Base-by-base conservation (phyloP, 2,329 filamentous ascomycete genomes). In the Ophiosphaerella herpotricha region DNA sequence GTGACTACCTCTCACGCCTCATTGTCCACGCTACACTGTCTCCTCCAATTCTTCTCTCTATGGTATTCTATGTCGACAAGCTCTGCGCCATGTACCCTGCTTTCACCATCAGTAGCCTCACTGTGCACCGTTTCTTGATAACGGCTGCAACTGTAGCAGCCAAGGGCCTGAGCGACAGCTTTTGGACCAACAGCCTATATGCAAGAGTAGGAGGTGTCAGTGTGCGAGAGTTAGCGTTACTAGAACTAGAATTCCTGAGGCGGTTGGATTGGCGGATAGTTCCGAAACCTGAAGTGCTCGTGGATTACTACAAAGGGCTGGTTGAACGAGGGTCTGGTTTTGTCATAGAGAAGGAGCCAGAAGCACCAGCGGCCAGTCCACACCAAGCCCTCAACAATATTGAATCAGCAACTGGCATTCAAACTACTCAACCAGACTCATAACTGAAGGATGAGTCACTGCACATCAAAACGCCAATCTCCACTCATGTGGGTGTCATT, bases 51-150 rank as follows among this genome's bases (percentile, higher is more conserved):
- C 81, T 99, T n/a, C 84, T 99, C 32, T 94, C 92, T 62, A 97
- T 99, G 91, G 94, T 99, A 49, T 99, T 95, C 71, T 99, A 97
- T 68, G 97, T 99, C 66, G 94, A 99, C 75, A 87, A 91, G 29
- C 82, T 99, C 18, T 99, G 93, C 74, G 87, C 90, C 9, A 80
- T 96, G 51, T 99, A 97, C 71, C 89, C 90, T 3, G 89, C 93
- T 39, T 99, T 99, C 73, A 97, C 92, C 24, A 95, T 99, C 62
- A 96, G 92, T 70, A 96, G 91, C 39, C 80, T 99, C 16, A 99
- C 94, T 0, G 93, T 99, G 3, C 94, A 99, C 76, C 91, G 94
- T 7, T 99, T 97, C 68, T 82, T 99, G 8, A 99, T 99, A 60
- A 94, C 93, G 1, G 91, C 92, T 16, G 93, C 92, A 8, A 97